phyloP scores from a whole-genome alignment of 148 eudicot species.

The Silene latifolia region DNA sequence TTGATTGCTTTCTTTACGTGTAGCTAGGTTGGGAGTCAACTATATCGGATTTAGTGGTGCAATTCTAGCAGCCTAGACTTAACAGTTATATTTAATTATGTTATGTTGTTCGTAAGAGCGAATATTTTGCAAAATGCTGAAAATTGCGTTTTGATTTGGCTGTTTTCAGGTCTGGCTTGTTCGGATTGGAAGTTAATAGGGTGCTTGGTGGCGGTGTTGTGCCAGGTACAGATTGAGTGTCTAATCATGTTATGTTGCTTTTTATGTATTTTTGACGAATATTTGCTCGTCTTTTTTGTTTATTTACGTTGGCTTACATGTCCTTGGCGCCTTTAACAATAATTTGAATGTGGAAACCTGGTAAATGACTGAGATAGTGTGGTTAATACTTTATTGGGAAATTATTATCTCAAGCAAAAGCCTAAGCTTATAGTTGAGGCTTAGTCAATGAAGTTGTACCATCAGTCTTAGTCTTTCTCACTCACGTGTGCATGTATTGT shows the following conservation, averaged over 20 bases:
- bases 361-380: neutral
- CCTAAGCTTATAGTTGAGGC: neutral
- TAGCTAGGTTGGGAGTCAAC: no score
- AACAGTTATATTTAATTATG: neutral
- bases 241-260: no score
- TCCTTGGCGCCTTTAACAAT: neutral
- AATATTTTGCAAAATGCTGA: neutral
- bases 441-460: neutral
- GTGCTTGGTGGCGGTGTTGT: slow-evolving; percentile 97
- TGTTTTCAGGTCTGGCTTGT: slow-evolving; percentile 53
- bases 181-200: slow-evolving; percentile 81
- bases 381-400: neutral
- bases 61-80: neutral
- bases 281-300: neutral
- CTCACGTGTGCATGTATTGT: neutral
- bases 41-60: no score
- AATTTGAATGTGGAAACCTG: neutral
- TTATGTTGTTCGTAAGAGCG: neutral
- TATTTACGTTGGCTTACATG: neutral
- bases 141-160: neutral
- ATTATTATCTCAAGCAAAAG: neutral
- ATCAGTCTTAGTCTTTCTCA: neutral
- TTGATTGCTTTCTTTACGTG: no score
- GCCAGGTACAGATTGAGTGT: slow-evolving; percentile 51
- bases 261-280: no score